Evolutionary conservation across 202 grass and related monocot genomes (phyloP).

Genomic region (Cymbopogon flexuosus): DNA sequence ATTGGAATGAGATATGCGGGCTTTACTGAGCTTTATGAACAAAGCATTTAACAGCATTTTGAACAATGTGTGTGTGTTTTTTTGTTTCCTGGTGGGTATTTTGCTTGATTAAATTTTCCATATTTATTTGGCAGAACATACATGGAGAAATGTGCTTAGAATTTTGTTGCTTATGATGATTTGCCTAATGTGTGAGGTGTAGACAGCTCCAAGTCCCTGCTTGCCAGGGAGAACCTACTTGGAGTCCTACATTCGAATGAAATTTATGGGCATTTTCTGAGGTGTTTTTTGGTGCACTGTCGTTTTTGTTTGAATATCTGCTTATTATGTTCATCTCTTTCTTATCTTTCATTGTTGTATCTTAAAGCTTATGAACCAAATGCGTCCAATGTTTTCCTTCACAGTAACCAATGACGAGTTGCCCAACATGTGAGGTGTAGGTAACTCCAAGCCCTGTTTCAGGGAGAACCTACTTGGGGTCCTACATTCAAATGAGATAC

Average conservation of each 20-base stretch:
- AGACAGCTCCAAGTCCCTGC: slow-evolving; percentile 28
- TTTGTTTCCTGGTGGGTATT: not conserved
- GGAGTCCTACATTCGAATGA: slow-evolving; percentile 31
- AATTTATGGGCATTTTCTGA: not conserved
- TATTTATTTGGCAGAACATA: not conserved
- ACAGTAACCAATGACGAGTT: not conserved
- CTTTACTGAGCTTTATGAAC: slow-evolving; percentile 15
- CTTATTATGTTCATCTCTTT: not conserved
- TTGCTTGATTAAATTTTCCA: not conserved
- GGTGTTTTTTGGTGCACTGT: not conserved
- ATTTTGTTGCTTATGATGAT: not conserved
- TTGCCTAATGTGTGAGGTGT: not conserved
- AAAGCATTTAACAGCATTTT: not conserved
- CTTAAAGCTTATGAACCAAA: not conserved
- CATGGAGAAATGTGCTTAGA: not conserved
- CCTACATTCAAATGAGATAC: slow-evolving; percentile 11
- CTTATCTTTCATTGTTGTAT: not conserved
- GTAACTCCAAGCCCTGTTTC: slow-evolving; percentile 15
- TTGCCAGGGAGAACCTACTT: slow-evolving; percentile 50
- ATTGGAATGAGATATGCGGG: slow-evolving; percentile 19
- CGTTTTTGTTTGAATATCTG: not conserved
- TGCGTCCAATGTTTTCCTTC: not conserved
- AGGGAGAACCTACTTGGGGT: slow-evolving; percentile 41
- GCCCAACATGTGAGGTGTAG: not conserved
- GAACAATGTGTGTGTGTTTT: not conserved